These are phyloP conservation scores for Diplodia sapinea DNA, from an alignment of 2,329 filamentous ascomycete genomes.

Conservation along the genomic window DNA sequence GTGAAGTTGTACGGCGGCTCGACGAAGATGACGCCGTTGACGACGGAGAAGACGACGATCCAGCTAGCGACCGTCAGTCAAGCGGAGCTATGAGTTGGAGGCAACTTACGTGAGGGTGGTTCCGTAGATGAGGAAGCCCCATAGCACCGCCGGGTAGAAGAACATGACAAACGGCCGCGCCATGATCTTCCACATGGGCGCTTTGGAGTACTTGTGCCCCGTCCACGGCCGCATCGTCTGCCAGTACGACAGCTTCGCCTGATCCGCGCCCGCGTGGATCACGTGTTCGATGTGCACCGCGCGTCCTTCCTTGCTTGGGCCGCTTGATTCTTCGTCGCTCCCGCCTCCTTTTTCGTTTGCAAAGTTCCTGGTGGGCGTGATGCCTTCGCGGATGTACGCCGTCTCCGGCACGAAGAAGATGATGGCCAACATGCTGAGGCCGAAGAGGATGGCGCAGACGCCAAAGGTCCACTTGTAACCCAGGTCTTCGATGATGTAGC, in stretches of 20 bases:
- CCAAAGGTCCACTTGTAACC: slow-evolving; percentile 52
- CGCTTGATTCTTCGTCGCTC: slow-evolving; percentile 33
- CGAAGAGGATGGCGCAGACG: slow-evolving; percentile 50
- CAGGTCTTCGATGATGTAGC: slow-evolving; percentile 50
- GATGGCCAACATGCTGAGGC: slow-evolving; percentile 39
- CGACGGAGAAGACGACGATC: slow-evolving; percentile 55
- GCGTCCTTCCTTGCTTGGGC: slow-evolving; percentile 32
- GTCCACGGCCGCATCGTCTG: slow-evolving; percentile 41
- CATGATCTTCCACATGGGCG: slow-evolving; percentile 45
- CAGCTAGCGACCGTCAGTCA: slow-evolving; percentile 33
- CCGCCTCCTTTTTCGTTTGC: slow-evolving; percentile 32
- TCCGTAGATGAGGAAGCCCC: slow-evolving; percentile 52
- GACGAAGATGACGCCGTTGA: slow-evolving; percentile 52
- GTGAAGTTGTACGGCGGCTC: slow-evolving; percentile 54
- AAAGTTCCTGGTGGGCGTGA: slow-evolving; percentile 2
- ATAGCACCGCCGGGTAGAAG: slow-evolving; percentile 48
- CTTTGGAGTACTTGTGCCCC: slow-evolving; percentile 41
- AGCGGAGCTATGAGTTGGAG: slow-evolving; percentile 31
- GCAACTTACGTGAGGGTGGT: slow-evolving; percentile 39
- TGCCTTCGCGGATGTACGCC: slow-evolving; percentile 35
- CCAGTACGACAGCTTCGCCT: slow-evolving; percentile 39
- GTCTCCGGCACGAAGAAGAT: slow-evolving; percentile 44
- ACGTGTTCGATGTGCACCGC: slow-evolving; percentile 20
- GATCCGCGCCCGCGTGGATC: not conserved
- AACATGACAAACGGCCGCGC: slow-evolving; percentile 46